A percentile compares a stretch with the other conserved stretches of the same genome.
phyloP scores from a whole-genome alignment of 495 filamentous ascomycete genomes.

The Tricharina praecox region DNA sequence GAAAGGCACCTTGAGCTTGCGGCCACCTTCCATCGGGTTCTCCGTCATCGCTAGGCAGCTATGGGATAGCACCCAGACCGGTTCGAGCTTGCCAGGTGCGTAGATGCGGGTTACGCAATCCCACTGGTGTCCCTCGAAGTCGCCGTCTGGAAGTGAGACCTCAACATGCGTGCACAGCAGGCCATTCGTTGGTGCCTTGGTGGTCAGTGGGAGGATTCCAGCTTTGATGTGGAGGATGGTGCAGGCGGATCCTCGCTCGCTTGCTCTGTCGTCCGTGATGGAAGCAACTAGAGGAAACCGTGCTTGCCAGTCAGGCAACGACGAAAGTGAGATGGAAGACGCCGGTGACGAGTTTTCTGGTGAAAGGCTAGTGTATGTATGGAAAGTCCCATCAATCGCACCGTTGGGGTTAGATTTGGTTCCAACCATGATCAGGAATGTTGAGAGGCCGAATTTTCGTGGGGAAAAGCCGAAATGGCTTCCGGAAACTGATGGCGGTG shows the following conservation, averaged over 20 bases:
- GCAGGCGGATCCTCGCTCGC: conserved; percentile 9
- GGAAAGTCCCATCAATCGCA: conserved; percentile 18
- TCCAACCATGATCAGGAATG: conserved; percentile 23
- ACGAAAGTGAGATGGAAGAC: conserved; percentile 10
- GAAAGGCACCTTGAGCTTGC: conserved; percentile 23
- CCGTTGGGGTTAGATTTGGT: conserved; percentile 11
- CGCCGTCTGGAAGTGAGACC: conserved; percentile 9
- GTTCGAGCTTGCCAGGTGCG: conserved; percentile 16
- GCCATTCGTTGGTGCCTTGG: conserved; percentile 14
- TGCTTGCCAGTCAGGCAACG: conserved; percentile 19
- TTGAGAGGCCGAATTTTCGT: conserved; percentile 12
- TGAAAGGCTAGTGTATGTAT: conserved; percentile 23
- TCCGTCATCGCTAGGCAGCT: not conserved
- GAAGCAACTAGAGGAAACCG: conserved; percentile 22
- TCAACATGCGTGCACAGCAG: conserved; percentile 23
- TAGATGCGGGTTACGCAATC: conserved; percentile 26
- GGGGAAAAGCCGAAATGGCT: not conserved
- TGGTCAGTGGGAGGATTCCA: conserved; percentile 18
- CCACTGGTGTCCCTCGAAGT: conserved; percentile 17
- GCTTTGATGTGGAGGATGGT: conserved; percentile 21
- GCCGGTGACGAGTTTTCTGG: conserved; percentile 7
- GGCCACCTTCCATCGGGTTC: conserved; percentile 14
- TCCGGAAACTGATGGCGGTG: not conserved
- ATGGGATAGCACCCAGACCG: conserved; percentile 21
- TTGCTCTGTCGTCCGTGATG: conserved; percentile 10